Evolutionary conservation across 352 stramenopile genomes (phyloP), one percentile per base, ranked within the genome.

Genomic region (Phytophthora megakarya): DNA sequence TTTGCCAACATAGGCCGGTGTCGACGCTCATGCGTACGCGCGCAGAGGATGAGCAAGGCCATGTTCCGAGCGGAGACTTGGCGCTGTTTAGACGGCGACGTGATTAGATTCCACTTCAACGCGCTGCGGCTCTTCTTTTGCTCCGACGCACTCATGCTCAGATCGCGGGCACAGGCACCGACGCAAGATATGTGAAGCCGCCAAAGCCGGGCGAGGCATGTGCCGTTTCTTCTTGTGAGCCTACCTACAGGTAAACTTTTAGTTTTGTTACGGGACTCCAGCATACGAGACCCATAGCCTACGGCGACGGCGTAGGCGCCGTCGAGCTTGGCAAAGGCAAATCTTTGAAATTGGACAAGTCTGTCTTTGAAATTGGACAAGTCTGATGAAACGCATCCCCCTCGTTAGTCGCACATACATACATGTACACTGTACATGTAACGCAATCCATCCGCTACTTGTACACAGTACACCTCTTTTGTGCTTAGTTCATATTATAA

Each of bases 131-230:
- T 47, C 56, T 62, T 68, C 45, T 66, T 33, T 70, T 22, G 25
- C 33, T 16, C 11, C n/a, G 30, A 21, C 59, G 49, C 66, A 74
- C 61, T 74, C 66, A 67, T 71, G 45, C 51, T 46, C 32, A 38
- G 63, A 71, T 75, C 47, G 43, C 44, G 30, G 42, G 25, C 35
- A 32, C 54, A 46, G 58, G 28, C 38, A 64, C 46, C 64, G 44
- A 55, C 64, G 64, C 64, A 72, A 68, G 65, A 70, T 52, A 66
- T 70, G 57, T 67, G 54, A 40, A 58, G 37, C 19, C 18, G 22
- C 18, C 39, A 70, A 47, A 69, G 61, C 54, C 61, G 46, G 55
- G 62, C 61, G 46, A 15, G 3, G 32, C 43, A 26, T 28, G 49
- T 40, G 33, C 55, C 23, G 12, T 48, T 40, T 44, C 30, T 30